Conservation (phyloP, 2,329 filamentous ascomycete species). For the Penicillium glabrum region DNA sequence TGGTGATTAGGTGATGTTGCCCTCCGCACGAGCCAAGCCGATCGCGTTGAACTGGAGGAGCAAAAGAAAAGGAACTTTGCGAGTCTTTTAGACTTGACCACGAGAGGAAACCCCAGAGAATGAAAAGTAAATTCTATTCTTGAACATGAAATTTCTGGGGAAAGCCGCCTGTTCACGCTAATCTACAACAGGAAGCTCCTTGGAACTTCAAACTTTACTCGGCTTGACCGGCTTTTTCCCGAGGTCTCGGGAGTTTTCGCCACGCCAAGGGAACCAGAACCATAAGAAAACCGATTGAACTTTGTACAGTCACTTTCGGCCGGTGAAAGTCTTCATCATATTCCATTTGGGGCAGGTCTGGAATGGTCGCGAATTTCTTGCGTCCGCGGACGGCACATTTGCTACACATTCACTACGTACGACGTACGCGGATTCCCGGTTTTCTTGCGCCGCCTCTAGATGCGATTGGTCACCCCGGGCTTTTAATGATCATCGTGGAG, state of each 20-base stretch:
- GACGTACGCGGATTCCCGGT: no score
- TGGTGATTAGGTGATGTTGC: background rate
- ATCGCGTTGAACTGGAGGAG: background rate
- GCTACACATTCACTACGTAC: no score
- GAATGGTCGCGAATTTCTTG: no score
- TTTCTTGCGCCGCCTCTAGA: background rate
- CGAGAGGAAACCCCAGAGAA: background rate
- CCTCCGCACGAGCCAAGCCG: background rate
- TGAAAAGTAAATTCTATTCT: background rate
- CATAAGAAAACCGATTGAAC: no score
- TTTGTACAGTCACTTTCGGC: no score
- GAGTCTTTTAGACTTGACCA: background rate
- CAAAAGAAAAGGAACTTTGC: background rate
- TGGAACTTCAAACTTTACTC: background rate
- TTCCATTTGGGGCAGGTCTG: no score
- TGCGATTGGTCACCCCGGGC: background rate
- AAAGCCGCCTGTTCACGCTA: background rate
- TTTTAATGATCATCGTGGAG: background rate
- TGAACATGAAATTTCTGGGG: background rate
- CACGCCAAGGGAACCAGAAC: background rate
- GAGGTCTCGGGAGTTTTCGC: background rate
- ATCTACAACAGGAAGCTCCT: background rate
- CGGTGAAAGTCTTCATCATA: no score
- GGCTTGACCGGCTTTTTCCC: background rate
- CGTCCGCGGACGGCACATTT: no score